A percentile compares a stretch with the other conserved stretches of the same genome.
phyloP scores from a whole-genome alignment of 1,284 basidiomycete genomes.

The Kalmanozyma brasiliensis region DNA sequence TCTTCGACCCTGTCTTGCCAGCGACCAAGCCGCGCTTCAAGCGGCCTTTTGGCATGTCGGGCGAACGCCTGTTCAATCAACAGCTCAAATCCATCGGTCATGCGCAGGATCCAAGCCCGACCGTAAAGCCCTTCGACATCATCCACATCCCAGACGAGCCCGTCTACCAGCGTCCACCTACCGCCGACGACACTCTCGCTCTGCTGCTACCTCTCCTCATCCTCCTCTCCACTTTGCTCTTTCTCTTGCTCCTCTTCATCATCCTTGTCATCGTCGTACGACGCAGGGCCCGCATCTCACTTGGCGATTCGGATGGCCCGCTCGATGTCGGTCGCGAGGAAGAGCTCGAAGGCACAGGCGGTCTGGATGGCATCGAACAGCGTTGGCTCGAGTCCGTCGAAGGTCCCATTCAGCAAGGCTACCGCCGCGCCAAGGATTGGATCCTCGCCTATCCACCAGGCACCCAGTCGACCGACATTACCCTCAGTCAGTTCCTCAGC shows the following conservation, averaged over 20 bases:
- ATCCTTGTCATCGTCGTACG: conserved; percentile 62
- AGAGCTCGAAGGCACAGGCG: conserved; percentile 80
- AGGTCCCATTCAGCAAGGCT: conserved; percentile 78
- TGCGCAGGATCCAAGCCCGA: conserved; percentile 34
- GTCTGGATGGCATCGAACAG: conserved; percentile 87
- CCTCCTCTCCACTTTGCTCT: conserved; percentile 88
- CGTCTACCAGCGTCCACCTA: conserved; percentile 40
- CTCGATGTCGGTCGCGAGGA: conserved; percentile 87
- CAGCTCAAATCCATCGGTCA: conserved; percentile 42
- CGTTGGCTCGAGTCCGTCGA: conserved; percentile 89
- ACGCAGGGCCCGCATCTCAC: conserved; percentile 68
- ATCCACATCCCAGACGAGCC: conserved; percentile 34
- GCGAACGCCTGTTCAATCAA: conserved; percentile 38
- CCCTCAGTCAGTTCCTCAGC: conserved; percentile 64
- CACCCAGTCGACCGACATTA: conserved; percentile 65
- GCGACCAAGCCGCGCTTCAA: conserved; percentile 32
- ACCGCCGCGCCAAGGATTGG: conserved; percentile 87
- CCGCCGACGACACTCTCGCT: conserved; percentile 51
- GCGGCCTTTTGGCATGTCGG: conserved; percentile 38
- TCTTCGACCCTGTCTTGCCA: conserved; percentile 9
- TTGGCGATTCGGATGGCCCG: conserved; percentile 89
- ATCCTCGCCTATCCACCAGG: conserved; percentile 50
- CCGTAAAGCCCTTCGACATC: conserved; percentile 26
- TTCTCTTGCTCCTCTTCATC: conserved; percentile 73
- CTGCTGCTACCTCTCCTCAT: conserved; percentile 75